Percentiles rank a stretch among this genome's conserved stretches.
Evolutionary conservation across 345 rosid genomes (phyloP).

Genomic region (Gossypium turneri): DNA sequence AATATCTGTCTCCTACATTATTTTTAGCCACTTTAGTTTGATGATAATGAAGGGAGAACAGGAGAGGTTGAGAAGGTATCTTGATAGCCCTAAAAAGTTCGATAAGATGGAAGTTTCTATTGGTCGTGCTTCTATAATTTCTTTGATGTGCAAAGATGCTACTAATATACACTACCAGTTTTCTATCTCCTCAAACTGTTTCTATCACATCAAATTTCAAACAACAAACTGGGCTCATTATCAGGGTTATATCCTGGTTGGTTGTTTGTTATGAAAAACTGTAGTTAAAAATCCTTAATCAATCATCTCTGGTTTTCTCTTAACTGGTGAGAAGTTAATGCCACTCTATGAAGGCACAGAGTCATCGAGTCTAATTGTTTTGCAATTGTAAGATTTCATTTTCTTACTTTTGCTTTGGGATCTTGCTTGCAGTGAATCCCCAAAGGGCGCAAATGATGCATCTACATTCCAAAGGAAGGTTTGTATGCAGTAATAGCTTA

Average conservation of each 20-base stretch:
- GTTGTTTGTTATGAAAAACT: neutral
- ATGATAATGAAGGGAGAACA: neutral
- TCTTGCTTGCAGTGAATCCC: neutral
- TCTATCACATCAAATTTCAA: neutral
- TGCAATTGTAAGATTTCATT: neutral
- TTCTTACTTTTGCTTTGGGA: neutral
- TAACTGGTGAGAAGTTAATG: neutral
- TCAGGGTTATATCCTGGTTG: neutral
- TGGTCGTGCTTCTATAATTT: neutral
- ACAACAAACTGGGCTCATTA: neutral
- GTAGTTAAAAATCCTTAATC: neutral
- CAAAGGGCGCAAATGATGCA: conserved; percentile 2
- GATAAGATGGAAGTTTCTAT: neutral
- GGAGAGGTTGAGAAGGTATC: neutral
- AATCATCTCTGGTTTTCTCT: neutral
- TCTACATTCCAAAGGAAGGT: conserved; percentile 2
- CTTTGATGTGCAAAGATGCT: neutral
- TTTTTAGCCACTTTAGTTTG: neutral
- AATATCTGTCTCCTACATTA: neutral
- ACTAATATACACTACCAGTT: neutral
- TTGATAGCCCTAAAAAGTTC: neutral
- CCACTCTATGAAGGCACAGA: neutral
- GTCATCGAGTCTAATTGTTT: neutral
- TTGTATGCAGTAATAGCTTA: neutral
- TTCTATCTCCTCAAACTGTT: neutral